Evolutionary conservation across 305 asterid species (phyloP), one percentile per base, ranked within the genome.

Genomic region (Fraxinus latifolia): DNA sequence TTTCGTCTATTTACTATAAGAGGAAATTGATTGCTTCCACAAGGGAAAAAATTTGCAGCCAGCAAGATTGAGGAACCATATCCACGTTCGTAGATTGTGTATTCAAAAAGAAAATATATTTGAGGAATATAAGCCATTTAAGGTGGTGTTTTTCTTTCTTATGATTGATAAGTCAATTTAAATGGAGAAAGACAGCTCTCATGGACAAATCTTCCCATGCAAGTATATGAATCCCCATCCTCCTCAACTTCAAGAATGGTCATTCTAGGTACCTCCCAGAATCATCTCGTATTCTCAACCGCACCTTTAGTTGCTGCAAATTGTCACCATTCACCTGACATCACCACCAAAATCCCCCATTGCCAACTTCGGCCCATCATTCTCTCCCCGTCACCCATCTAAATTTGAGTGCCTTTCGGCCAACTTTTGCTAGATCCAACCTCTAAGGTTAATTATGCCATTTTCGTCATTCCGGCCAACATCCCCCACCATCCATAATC

Each of bases 61-160:
- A 33, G 47, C 70, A 37, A 53, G 67, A 73, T 77, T 25, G 73
- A 42, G 39, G 7, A 81, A 36, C 82, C 73, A 23, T 25, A 65
- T 65, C 33, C 36, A 65, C 17, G 3, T 65, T 65, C 3, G n/a
- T 25, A 9, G 37, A 82, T 71, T 65, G 34, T 9, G 70, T 5
- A 29, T 27, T 25, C 17, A 67, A 67, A 67, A 67, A 67, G 34
- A 67, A 29, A 25, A 67, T 4, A 67, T 67, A 67, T 27, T 67
- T 32, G 42, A 31, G 21, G 42, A 71, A 71, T 71, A 71, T 8
- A 27, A 65, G 36, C 73, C 34, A 60, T 65, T 65, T 27, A 65
- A 25, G 73, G 34, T 65, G 15, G 0, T 17, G 12, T 25, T 65
- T 25, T 65, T 65, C 7, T 60, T 60, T 21, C 70, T 21, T 65